phyloP scores from a whole-genome alignment of 2,329 filamentous ascomycete species.

The Westerdykella ornata region DNA sequence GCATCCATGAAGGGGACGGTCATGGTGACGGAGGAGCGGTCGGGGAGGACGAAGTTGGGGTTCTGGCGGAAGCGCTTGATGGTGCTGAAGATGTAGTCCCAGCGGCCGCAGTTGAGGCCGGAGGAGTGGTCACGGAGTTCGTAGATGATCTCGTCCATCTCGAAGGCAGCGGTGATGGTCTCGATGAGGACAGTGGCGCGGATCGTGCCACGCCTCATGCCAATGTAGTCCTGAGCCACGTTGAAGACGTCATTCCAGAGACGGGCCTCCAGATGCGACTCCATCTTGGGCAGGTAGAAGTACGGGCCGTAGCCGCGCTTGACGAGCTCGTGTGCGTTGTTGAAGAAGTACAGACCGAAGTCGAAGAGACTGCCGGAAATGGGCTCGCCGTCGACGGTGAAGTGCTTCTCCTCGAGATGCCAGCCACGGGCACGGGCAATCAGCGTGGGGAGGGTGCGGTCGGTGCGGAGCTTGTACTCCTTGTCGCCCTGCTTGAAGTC shows the following conservation, averaged over 20 bases:
- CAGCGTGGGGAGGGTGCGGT: conserved; percentile 78
- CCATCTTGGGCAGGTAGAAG: conserved; percentile 98
- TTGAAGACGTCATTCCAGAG: conserved; percentile 99
- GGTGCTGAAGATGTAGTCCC: conserved; percentile 99
- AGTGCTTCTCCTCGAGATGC: conserved; percentile 98
- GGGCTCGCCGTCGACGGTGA: conserved; percentile 89
- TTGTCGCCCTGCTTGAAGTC: conserved; percentile 95
- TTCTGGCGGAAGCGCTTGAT: conserved; percentile 99
- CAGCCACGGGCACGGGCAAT: conserved; percentile 93
- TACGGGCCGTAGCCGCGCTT: conserved; percentile 83
- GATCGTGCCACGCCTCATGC: conserved; percentile 84
- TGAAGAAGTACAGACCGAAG: conserved; percentile 98
- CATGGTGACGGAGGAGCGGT: conserved; percentile 90
- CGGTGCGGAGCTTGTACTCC: conserved; percentile 94
- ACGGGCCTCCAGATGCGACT: conserved; percentile 91
- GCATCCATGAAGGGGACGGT: conserved; percentile 97
- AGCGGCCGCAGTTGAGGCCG: conserved; percentile 94
- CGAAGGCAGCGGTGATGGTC: conserved; percentile 94
- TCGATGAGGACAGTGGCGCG: conserved; percentile 94
- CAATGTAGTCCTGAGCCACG: conserved; percentile 85
- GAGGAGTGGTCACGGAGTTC: conserved; percentile 95
- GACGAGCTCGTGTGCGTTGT: conserved; percentile 87
- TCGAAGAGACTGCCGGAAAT: conserved; percentile 92
- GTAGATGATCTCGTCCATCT: conserved; percentile 99
- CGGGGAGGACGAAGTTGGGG: conserved; percentile 84